Evolutionary conservation across 257 asterid genomes (phyloP).

Genomic region (Thymus mandschuricus): DNA sequence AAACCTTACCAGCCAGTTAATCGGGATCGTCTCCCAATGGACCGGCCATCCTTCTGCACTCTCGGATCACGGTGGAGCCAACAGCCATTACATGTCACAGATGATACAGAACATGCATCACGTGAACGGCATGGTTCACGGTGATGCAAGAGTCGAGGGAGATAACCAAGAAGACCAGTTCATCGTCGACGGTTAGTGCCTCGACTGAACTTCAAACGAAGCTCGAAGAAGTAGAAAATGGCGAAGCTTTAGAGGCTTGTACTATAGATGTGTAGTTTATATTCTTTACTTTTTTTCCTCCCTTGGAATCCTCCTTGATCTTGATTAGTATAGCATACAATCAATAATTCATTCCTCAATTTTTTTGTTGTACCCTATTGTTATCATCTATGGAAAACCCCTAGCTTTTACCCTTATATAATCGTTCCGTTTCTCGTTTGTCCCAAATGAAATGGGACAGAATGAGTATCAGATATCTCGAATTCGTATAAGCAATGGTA

Average conservation of each 20-base stretch:
- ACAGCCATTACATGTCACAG: conserved; percentile 82
- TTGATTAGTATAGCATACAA: conserved; percentile 38
- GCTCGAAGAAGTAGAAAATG: conserved; percentile 18
- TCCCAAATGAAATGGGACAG: too few relatives aligned
- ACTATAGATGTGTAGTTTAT: conserved; percentile 42
- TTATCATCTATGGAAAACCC: not conserved
- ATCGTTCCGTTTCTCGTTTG: too few relatives aligned
- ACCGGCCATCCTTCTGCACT: conserved; percentile 72
- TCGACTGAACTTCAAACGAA: conserved; percentile 21
- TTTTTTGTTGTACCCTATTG: conserved; percentile 34
- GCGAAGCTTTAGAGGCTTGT: conserved; percentile 30
- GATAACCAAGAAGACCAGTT: conserved; percentile 96
- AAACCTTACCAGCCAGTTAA: conserved; percentile 72
- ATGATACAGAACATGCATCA: conserved; percentile 96
- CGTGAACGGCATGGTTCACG: conserved; percentile 75
- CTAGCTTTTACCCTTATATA: too few relatives aligned
- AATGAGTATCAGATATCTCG: too few relatives aligned
- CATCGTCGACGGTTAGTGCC: conserved; percentile 78
- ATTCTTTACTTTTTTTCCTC: conserved; percentile 33
- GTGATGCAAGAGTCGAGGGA: conserved; percentile 81
- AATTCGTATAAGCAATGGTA: too few relatives aligned
- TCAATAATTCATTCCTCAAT: conserved; percentile 33
- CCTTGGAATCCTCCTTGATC: conserved; percentile 28
- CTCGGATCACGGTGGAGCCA: conserved; percentile 80
- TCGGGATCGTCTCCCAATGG: conserved; percentile 93